Evolutionary conservation across 495 filamentous ascomycete genomes (phyloP).

Genomic region (Neurospora sublineolata): DNA sequence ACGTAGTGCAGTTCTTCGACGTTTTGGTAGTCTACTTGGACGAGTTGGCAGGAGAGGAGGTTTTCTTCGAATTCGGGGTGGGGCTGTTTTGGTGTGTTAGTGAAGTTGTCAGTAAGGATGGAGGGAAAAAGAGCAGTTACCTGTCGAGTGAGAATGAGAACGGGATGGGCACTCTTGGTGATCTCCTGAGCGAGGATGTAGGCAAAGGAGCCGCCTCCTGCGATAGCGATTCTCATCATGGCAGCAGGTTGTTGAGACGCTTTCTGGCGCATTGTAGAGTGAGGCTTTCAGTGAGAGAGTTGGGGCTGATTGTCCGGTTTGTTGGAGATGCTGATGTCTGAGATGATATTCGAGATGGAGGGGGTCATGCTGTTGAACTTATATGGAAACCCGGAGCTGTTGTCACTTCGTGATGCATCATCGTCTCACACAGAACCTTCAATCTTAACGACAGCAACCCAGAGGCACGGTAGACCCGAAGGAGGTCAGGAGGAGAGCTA

Average conservation of each 20-base stretch:
- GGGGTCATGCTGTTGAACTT: not conserved
- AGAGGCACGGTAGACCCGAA: not conserved
- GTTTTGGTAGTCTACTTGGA: constrained; percentile 51
- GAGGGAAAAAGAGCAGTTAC: constrained; percentile 36
- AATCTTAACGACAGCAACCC: not conserved
- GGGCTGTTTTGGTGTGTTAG: constrained; percentile 9
- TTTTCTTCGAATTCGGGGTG: constrained; percentile 29
- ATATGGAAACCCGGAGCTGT: not conserved
- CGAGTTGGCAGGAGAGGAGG: constrained; percentile 44
- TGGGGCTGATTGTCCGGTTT: constrained; percentile 4
- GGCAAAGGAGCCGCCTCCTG: constrained; percentile 58
- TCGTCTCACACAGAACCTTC: not conserved
- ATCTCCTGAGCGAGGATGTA: constrained; percentile 50
- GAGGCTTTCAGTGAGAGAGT: constrained; percentile 1
- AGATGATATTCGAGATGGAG: not conserved
- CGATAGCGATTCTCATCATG: constrained; percentile 64
- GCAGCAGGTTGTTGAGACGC: constrained; percentile 12
- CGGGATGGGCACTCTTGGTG: constrained; percentile 47
- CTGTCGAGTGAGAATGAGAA: constrained; percentile 54
- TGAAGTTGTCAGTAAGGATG: too few relatives aligned
- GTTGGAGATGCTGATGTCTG: not conserved
- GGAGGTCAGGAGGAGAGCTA: not conserved
- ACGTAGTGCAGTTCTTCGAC: constrained; percentile 44
- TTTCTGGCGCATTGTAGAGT: constrained; percentile 27
- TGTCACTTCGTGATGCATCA: not conserved